Evolutionary conservation across 768 basidiomycete genomes (phyloP).

Genomic region (Strobilomyces confusus): DNA sequence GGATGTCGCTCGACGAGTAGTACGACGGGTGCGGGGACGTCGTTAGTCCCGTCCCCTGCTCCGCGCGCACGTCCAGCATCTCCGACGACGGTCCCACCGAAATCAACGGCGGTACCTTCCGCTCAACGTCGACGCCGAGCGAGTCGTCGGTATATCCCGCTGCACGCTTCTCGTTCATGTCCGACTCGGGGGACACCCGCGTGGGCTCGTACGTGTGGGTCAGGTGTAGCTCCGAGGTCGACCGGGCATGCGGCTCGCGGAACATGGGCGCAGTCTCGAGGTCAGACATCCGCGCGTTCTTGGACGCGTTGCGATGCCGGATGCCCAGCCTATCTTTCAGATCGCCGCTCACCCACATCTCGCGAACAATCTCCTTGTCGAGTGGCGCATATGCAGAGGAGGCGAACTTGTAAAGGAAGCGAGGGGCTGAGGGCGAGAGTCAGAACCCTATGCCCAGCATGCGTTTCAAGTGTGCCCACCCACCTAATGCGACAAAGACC

Average conservation of each 20-base stretch:
- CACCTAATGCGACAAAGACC: conserved; percentile 68
- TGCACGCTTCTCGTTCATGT: conserved; percentile 11
- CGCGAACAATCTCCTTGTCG: conserved; percentile 89
- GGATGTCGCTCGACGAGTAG: conserved; percentile 51
- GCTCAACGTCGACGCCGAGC: background rate
- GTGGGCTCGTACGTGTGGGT: conserved; percentile 47
- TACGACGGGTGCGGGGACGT: conserved; percentile 50
- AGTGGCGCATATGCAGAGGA: conserved; percentile 68
- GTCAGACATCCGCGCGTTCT: conserved; percentile 34
- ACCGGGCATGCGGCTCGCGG: conserved; percentile 56
- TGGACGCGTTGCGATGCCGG: conserved; percentile 53
- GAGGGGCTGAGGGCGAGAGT: conserved; percentile 55
- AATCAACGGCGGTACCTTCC: conserved; percentile 7
- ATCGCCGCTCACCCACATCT: conserved; percentile 84
- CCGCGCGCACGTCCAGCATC: background rate
- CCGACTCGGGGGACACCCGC: conserved; percentile 26
- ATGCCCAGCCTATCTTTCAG: conserved; percentile 80
- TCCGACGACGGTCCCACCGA: conserved; percentile 11
- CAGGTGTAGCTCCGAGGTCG: conserved; percentile 56
- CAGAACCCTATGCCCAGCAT: conserved; percentile 10
- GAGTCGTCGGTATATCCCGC: background rate
- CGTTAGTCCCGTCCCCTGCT: conserved; percentile 39
- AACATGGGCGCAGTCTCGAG: conserved; percentile 74
- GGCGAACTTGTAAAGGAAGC: conserved; percentile 74
- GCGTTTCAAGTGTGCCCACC: conserved; percentile 10